Evolutionary conservation across 768 basidiomycete species (phyloP).

Genomic region (Candolleomyces eurysporus): DNA sequence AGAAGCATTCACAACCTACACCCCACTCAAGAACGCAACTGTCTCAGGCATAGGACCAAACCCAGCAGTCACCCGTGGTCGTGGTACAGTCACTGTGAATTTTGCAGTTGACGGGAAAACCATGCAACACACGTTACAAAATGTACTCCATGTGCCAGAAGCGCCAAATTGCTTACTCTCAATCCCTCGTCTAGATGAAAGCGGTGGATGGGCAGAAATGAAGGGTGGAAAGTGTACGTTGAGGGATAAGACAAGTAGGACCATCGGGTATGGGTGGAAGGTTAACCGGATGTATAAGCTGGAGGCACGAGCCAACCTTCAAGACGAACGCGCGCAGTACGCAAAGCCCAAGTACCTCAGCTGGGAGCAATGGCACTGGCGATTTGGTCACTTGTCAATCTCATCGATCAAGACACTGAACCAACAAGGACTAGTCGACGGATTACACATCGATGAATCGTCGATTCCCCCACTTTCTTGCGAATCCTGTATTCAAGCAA

Average conservation of each 20-base stretch:
- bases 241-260: not conserved
- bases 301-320: no score
- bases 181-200: constrained; percentile 3
- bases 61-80: not conserved
- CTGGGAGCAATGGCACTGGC: no score
- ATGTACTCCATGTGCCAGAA: constrained; percentile 1
- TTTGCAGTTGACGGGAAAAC: not conserved
- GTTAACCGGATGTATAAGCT: constrained; percentile 2
- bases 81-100: not conserved
- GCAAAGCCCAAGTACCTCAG: no score
- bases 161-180: constrained; percentile 5
- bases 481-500: no score
- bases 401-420: no score
- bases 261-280: constrained; percentile 3
- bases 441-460: no score
- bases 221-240: not conserved
- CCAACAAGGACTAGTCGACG: no score
- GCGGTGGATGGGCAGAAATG: not conserved
- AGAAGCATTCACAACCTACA: not conserved
- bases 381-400: no score
- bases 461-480: no score
- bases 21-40: not conserved
- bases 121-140: not conserved
- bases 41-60: constrained; percentile 3
- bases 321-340: no score